Evolutionary conservation across 352 stramenopile species (phyloP).

Genomic region (Phytophthora multivora): DNA sequence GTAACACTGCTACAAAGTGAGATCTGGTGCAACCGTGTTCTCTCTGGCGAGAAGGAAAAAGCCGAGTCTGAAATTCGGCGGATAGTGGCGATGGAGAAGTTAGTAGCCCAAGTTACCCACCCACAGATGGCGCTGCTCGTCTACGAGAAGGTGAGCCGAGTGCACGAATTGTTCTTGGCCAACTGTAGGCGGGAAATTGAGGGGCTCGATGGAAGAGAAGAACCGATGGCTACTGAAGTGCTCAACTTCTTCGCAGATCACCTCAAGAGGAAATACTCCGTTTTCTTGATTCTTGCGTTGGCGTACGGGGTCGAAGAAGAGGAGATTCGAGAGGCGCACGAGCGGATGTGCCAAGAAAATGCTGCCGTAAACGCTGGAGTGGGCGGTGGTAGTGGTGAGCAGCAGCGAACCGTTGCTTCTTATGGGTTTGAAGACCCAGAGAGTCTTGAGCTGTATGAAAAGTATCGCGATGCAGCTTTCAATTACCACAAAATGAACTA

Average conservation of each 20-base stretch:
- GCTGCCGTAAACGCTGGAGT: conserved; percentile 72
- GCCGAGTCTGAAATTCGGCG: conserved; percentile 81
- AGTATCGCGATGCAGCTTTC: conserved; percentile 78
- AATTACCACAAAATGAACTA: conserved; percentile 91
- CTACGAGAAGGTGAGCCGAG: conserved; percentile 88
- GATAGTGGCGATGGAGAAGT: conserved; percentile 87
- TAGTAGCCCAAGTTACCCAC: conserved; percentile 79
- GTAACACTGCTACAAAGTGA: conserved; percentile 86
- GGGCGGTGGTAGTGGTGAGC: conserved; percentile 67
- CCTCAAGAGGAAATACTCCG: conserved; percentile 87
- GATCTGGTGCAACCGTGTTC: conserved; percentile 84
- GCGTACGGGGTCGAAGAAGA: conserved; percentile 78
- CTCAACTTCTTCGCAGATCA: conserved; percentile 88
- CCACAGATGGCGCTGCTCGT: conserved; percentile 84
- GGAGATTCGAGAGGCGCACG: conserved; percentile 80
- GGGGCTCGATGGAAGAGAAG: conserved; percentile 45
- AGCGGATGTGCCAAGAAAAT: conserved; percentile 85
- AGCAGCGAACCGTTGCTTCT: conserved; percentile 46
- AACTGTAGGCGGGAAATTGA: conserved; percentile 84
- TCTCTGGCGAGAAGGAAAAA: conserved; percentile 83
- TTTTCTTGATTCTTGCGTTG: conserved; percentile 85
- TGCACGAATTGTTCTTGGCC: conserved; percentile 85
- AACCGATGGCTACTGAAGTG: conserved; percentile 54
- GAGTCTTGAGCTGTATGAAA: conserved; percentile 83
- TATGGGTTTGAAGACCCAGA: conserved; percentile 83